These are phyloP conservation scores for Arxiozyma telluris DNA, from an alignment of 1,139 yeast species.

Conservation along the genomic window DNA sequence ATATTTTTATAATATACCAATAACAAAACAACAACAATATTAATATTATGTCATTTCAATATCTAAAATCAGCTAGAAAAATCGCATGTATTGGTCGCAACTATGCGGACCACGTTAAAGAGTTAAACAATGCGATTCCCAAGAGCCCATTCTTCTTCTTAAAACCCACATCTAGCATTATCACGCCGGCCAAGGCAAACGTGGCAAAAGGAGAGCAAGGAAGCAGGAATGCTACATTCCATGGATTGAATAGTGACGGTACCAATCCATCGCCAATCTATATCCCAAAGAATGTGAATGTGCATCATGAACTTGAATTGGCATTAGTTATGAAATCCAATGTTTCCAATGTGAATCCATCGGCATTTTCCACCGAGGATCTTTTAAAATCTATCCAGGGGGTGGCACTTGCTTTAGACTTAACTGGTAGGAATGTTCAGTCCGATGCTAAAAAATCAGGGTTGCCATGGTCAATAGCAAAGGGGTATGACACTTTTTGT, in stretches of 20 bases:
- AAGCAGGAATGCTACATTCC: constrained; percentile 1
- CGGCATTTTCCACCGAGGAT: constrained; percentile 49
- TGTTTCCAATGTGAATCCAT: constrained; percentile 52
- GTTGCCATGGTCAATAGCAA: constrained; percentile 92
- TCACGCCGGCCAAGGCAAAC: constrained; percentile 30
- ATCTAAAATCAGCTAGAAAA: constrained; percentile 61
- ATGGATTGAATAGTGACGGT: constrained; percentile 24
- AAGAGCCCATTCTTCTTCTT: constrained; percentile 82
- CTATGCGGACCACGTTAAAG: constrained; percentile 89
- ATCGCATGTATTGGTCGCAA: constrained; percentile 93
- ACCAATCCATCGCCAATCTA: constrained; percentile 57
- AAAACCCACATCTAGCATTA: constrained; percentile 67
- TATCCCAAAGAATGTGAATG: constrained; percentile 71
- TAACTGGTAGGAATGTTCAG: constrained; percentile 94
- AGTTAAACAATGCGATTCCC: constrained; percentile 73
- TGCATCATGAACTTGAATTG: constrained; percentile 89
- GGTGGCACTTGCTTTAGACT: constrained; percentile 80
- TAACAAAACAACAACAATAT: not conserved
- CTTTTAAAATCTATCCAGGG: constrained; percentile 75
- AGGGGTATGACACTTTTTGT: constrained; percentile 91
- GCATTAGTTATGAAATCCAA: constrained; percentile 66
- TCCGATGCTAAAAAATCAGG: constrained; percentile 92
- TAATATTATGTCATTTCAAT: constrained; percentile 41
- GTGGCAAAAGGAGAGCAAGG: not conserved
- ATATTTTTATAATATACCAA: too few species aligned